Conservation (phyloP, 2,329 filamentous ascomycete species). For the Huntiella savannae region DNA sequence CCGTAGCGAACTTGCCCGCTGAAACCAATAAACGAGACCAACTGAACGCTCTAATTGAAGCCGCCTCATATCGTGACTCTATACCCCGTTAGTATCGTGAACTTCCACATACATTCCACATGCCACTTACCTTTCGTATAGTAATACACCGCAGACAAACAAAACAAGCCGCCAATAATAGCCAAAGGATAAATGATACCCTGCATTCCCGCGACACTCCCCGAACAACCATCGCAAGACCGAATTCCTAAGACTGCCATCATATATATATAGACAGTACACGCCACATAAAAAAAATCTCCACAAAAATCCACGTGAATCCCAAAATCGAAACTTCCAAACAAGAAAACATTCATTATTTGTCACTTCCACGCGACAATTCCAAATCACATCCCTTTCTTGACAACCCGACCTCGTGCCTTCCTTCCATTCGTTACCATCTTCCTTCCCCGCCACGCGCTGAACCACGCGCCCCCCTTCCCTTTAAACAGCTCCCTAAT, state of each 20-base stretch:
- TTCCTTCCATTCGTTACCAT: too few relatives aligned
- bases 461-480: too few relatives aligned
- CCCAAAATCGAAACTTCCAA: neutral
- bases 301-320: too few relatives aligned
- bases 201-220: neutral
- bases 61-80: slow-evolving; percentile 8
- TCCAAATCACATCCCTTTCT: neutral
- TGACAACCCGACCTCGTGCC: too few relatives aligned
- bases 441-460: too few relatives aligned
- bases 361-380: neutral
- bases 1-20: slow-evolving; percentile 4
- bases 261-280: neutral
- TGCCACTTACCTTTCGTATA: slow-evolving; percentile 6
- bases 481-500: too few relatives aligned
- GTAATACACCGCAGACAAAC: slow-evolving; percentile 6
- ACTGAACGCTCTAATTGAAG: slow-evolving; percentile 2
- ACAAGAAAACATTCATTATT: neutral
- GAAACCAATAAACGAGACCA: slow-evolving; percentile 4
- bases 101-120: neutral
- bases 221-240: neutral
- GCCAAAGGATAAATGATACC: slow-evolving; percentile 5
- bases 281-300: neutral
- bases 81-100: neutral
- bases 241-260: too few relatives aligned
- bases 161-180: slow-evolving; percentile 1